Conservation (phyloP, 768 basidiomycete species). For the Russula sp. region DNA sequence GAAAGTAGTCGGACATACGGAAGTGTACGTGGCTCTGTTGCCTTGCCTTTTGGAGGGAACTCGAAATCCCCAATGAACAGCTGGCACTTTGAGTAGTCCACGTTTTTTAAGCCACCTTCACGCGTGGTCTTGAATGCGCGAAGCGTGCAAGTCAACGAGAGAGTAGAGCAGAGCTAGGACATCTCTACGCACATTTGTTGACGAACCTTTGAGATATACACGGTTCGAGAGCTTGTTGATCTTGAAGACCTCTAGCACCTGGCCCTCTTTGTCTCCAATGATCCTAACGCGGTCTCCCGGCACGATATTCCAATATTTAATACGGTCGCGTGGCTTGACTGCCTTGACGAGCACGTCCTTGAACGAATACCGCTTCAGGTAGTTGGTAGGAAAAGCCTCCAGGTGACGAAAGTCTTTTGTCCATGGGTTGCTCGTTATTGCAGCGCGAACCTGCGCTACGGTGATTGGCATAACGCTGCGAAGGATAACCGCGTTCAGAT, state of each 20-base stretch:
- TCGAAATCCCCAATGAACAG: conserved; percentile 68
- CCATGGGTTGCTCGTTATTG: conserved; percentile 41
- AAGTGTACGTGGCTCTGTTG: conserved; percentile 31
- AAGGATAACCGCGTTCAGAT: neutral
- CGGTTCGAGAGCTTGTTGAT: conserved; percentile 72
- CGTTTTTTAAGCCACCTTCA: conserved; percentile 18
- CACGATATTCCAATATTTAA: conserved; percentile 85
- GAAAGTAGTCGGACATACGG: conserved; percentile 32
- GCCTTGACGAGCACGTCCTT: conserved; percentile 49
- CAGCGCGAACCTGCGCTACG: conserved; percentile 20
- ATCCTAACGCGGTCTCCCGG: conserved; percentile 78
- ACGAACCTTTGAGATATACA: conserved; percentile 54
- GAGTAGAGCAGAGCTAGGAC: neutral
- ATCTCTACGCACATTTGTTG: conserved; percentile 37
- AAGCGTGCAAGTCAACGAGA: conserved; percentile 2
- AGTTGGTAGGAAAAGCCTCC: conserved; percentile 55
- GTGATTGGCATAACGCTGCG: conserved; percentile 25
- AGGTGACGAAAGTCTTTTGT: conserved; percentile 69
- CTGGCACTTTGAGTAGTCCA: conserved; percentile 77
- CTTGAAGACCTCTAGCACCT: conserved; percentile 65
- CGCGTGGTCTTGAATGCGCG: conserved; percentile 33
- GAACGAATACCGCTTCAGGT: conserved; percentile 45
- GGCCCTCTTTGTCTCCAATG: conserved; percentile 58
- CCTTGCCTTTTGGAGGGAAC: conserved; percentile 45
- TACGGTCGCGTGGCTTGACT: conserved; percentile 61